Percentiles rank a stretch among this genome's conserved stretches.
These are phyloP conservation scores for Penicillium cosmopolitanum DNA, from an alignment of 495 filamentous ascomycete species.

Conservation along the genomic window DNA sequence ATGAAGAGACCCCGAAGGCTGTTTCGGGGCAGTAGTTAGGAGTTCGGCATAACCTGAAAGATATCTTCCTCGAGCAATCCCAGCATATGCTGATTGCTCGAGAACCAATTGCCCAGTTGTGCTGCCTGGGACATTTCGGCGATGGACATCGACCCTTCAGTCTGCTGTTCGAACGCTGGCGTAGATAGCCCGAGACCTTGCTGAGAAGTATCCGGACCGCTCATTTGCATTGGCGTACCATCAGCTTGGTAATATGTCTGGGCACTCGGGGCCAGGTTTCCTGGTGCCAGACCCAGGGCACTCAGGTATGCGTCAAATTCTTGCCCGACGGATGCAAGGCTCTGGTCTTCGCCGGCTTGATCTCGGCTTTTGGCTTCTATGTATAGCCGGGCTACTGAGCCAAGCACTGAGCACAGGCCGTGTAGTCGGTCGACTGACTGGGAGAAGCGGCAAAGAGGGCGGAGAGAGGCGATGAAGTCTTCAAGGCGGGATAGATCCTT, in stretches of 20 bases:
- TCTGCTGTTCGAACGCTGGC: constrained; percentile 13
- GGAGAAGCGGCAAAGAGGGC: constrained; percentile 52
- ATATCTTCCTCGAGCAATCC: constrained; percentile 64
- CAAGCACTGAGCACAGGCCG: constrained; percentile 62
- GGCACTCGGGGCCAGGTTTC: constrained; percentile 11
- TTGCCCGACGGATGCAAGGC: constrained; percentile 53
- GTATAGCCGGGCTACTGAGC: constrained; percentile 64
- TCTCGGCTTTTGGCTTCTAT: constrained; percentile 60
- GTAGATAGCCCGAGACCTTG: constrained; percentile 21
- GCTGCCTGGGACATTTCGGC: constrained; percentile 39
- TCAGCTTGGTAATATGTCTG: constrained; percentile 18
- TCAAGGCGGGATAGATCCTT: constrained; percentile 56
- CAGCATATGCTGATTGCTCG: constrained; percentile 67
- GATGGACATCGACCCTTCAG: constrained; percentile 16
- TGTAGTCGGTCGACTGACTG: constrained; percentile 62
- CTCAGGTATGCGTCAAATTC: constrained; percentile 69
- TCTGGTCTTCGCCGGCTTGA: constrained; percentile 43
- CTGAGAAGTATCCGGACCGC: constrained; percentile 11
- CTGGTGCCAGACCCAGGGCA: constrained; percentile 64
- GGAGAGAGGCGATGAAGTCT: constrained; percentile 61
- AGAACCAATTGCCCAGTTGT: constrained; percentile 69
- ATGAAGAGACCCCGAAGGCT: too few relatives aligned
- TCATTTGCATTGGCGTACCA: constrained; percentile 11
- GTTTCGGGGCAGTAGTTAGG: constrained; percentile 21
- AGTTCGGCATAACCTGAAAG: constrained; percentile 51